Percentiles rank a stretch among this genome's conserved stretches.
Conservation (phyloP, 306 rosid species). For the Fagus sylvatica region DNA sequence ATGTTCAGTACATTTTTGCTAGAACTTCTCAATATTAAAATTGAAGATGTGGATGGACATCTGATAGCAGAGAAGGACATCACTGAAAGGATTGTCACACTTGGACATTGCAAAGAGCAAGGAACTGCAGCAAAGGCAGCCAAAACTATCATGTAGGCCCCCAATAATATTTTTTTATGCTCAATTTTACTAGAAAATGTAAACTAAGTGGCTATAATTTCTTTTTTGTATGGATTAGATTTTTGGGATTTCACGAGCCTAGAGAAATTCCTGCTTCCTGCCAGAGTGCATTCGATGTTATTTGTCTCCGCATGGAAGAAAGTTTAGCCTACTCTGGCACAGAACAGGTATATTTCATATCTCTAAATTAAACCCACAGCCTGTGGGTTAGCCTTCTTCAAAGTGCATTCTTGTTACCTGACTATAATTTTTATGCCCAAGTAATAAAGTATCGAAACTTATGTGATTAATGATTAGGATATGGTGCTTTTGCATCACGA, state of each 20-base stretch:
- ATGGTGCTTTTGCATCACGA: constrained; percentile 97
- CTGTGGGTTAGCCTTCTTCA: neutral
- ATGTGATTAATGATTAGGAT: constrained; percentile 58
- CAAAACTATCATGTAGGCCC: constrained; percentile 71
- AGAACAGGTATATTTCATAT: constrained; percentile 61
- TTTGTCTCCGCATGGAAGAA: constrained; percentile 82
- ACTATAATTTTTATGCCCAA: constrained; percentile 1
- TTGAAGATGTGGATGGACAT: constrained; percentile 31
- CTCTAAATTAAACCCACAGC: neutral
- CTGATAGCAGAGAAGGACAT: constrained; percentile 58
- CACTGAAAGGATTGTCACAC: constrained; percentile 46
- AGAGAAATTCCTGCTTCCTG: constrained; percentile 74
- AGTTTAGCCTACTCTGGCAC: constrained; percentile 62
- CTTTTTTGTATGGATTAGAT: constrained; percentile 41
- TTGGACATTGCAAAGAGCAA: constrained; percentile 68
- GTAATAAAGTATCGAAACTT: constrained; percentile 5
- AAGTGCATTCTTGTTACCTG: neutral
- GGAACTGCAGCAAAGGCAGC: constrained; percentile 65
- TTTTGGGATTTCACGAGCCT: constrained; percentile 76
- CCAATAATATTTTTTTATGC: constrained; percentile 15
- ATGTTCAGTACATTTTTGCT: constrained; percentile 61
- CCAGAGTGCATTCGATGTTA: constrained; percentile 76
- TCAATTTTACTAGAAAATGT: neutral
- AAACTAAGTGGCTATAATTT: neutral
- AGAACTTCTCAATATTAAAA: constrained; percentile 55